Conservation (phyloP, 305 asterid species). For the Fraxinus latifolia region DNA sequence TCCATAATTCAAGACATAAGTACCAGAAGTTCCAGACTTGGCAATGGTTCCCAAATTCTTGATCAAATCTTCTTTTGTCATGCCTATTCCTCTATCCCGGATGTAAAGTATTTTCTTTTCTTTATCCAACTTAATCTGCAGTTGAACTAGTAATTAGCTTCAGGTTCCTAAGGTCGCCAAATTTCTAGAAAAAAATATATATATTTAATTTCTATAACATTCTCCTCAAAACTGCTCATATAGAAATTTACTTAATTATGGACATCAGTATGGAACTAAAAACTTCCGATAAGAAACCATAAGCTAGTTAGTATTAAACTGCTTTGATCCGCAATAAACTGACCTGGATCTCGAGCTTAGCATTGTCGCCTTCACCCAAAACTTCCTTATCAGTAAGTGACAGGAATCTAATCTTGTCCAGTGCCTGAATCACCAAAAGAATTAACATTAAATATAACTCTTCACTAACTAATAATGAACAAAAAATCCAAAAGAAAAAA, state of each 20-base stretch:
- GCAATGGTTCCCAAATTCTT: slow-evolving; percentile 55
- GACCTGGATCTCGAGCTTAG: slow-evolving; percentile 96
- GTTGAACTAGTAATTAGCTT: neutral
- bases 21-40: slow-evolving; percentile 28
- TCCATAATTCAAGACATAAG: neutral
- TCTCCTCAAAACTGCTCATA: no score
- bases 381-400: slow-evolving; percentile 84
- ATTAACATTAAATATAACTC: neutral
- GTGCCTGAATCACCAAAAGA: slow-evolving; percentile 48
- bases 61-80: slow-evolving; percentile 67
- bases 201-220: neutral
- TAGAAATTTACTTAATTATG: no score
- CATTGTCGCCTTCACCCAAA: slow-evolving; percentile 85
- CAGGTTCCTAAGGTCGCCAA: neutral
- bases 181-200: neutral
- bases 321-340: slow-evolving; percentile 14
- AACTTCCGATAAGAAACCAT: neutral
- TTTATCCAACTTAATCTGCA: slow-evolving; percentile 84
- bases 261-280: no score
- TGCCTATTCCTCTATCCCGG: slow-evolving; percentile 88
- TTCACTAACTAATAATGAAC: neutral
- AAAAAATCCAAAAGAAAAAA: neutral
- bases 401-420: slow-evolving; percentile 85
- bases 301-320: neutral
- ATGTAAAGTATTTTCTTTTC: slow-evolving; percentile 76